Evolutionary conservation across 208 protist species (phyloP).

Genomic region (Borovskyia barvae): DNA sequence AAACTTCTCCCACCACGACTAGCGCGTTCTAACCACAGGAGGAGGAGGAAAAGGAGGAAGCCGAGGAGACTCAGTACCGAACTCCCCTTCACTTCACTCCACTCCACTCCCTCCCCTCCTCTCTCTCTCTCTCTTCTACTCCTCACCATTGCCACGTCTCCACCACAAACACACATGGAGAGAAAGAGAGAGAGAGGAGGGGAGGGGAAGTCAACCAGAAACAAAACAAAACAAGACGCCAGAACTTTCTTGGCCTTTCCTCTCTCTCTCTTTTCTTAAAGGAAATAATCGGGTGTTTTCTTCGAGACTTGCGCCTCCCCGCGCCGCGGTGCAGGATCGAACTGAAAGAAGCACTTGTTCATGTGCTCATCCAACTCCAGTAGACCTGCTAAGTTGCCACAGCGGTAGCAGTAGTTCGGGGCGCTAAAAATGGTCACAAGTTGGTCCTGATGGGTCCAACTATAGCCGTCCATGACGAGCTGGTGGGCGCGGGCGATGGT

Average conservation of each 20-base stretch:
- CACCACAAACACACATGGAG: too few species aligned
- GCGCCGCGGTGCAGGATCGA: slow-evolving; percentile 97
- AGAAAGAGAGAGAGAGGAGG: slow-evolving; percentile 5
- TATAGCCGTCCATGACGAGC: slow-evolving; percentile 98
- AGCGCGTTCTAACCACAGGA: too few species aligned
- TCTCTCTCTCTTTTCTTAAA: slow-evolving; percentile 51
- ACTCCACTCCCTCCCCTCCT: too few species aligned
- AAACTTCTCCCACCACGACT: too few species aligned
- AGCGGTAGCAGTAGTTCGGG: slow-evolving; percentile 99
- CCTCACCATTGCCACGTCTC: too few species aligned
- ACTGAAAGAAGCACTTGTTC: slow-evolving; percentile 98
- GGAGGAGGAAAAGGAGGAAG: too few species aligned
- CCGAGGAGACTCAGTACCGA: too few species aligned
- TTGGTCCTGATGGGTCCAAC: slow-evolving; percentile 97
- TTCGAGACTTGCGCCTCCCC: slow-evolving; percentile 98
- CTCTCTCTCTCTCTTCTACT: too few species aligned
- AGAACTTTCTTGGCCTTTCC: background rate
- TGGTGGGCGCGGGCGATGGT: slow-evolving; percentile 97
- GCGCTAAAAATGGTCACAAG: slow-evolving; percentile 99
- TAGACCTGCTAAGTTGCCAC: slow-evolving; percentile 96
- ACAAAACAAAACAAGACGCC: slow-evolving; percentile 13
- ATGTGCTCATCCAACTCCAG: slow-evolving; percentile 99
- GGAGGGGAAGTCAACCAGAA: background rate
- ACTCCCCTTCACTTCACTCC: too few species aligned
- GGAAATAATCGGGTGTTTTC: slow-evolving; percentile 98